Percentiles rank a stretch among this genome's conserved stretches.
Conservation (phyloP, 257 asterid genomes). For the Osmanthus fragrans region DNA sequence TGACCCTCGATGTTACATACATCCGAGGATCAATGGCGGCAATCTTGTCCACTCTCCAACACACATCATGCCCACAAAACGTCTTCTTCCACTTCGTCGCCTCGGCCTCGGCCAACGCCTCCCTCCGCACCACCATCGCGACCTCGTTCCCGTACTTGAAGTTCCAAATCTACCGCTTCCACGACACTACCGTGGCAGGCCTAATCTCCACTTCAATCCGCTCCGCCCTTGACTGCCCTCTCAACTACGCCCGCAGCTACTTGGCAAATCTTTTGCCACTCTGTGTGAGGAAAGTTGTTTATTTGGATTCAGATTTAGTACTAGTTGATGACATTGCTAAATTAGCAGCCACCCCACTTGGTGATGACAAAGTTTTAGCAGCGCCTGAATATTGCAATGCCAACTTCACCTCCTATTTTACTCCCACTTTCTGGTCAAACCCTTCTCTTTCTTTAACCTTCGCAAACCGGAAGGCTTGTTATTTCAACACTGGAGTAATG, state of each 20-base stretch:
- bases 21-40: slow-evolving; percentile 96
- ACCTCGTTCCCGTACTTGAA: slow-evolving; percentile 74
- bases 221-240: slow-evolving; percentile 90
- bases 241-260: slow-evolving; percentile 90
- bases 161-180: slow-evolving; percentile 61
- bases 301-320: slow-evolving; percentile 82
- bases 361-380: slow-evolving; percentile 57
- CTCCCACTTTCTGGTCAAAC: slow-evolving; percentile 86
- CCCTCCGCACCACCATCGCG: slow-evolving; percentile 45
- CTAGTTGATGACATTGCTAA: slow-evolving; percentile 84
- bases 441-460: slow-evolving; percentile 78
- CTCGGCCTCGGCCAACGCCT: slow-evolving; percentile 54
- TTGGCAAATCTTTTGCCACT: slow-evolving; percentile 68
- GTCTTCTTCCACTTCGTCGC: slow-evolving; percentile 71
- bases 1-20: slow-evolving; percentile 83
- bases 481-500: slow-evolving; percentile 96
- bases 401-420: slow-evolving; percentile 83
- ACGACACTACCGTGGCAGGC: slow-evolving; percentile 56
- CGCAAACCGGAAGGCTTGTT: slow-evolving; percentile 70
- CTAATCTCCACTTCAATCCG: slow-evolving; percentile 92
- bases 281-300: slow-evolving; percentile 73
- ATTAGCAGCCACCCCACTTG: slow-evolving; percentile 57
- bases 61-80: slow-evolving; percentile 83
- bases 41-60: slow-evolving; percentile 74
- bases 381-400: slow-evolving; percentile 97